Evolutionary conservation across 768 basidiomycete species (phyloP), one percentile per base, ranked within the genome.

Genomic region (Macrolepiota fuliginosa): DNA sequence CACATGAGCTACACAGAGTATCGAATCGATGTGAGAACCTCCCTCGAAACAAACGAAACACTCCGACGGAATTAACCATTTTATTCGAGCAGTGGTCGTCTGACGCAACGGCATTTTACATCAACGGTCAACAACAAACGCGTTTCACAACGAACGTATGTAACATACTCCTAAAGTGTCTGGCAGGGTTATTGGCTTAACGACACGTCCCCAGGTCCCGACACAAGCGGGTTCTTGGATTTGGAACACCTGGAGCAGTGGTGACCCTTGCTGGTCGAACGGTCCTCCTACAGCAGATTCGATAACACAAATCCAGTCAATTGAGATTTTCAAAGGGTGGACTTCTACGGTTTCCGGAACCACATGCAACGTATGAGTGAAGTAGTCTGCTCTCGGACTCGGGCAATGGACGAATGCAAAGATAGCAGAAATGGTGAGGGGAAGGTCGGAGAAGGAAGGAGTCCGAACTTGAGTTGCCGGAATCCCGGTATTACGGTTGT

Each of bases 181-280:
- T 4, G 55, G 19, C 12, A 9, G 19, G 42, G 36, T 19, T 37
- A 24, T 13, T 54, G 25, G 9, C 3, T 56, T 19, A 49, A 29
- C 19, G 45, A 27, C 50, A 49, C 17, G 1, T 51, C 24, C 46
- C 29, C 52, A 76, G 74, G 69, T 74, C 29, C 74, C 76, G 2
- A 70, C 68, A 5, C 57, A 64, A 35, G 66, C 69, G 24, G 73
- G 70, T 3, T 66, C 59, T 40, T 75, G 72, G 72, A 66, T 75
- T 27, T 75, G 75, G 74, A 77, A 77, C 61, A 64, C 65, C 17
- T 74, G 75, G 74, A 75, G 74, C 63, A 74, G 66, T 58, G 76
- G 74, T 25, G 71, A 73, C 56, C 69, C 69, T 9, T 59, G 62
- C 56, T 77, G 76, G 76, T 77, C 76, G 15, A 71, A 69, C 36